Evolutionary conservation across 2,329 filamentous ascomycete species (phyloP).

Genomic region (Dactylellina parvicollis): DNA sequence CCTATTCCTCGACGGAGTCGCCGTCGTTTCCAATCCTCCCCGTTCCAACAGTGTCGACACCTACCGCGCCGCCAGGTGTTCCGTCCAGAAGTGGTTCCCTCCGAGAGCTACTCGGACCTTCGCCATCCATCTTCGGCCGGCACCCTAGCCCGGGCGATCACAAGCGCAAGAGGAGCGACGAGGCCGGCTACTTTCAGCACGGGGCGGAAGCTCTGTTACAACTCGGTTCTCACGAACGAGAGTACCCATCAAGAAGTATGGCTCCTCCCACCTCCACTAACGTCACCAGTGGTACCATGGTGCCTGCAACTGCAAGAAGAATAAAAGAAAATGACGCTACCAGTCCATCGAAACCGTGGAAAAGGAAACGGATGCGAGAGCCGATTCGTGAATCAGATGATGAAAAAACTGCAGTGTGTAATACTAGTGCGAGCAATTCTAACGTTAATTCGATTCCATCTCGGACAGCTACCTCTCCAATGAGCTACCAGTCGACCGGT

Average conservation of each 20-base stretch:
- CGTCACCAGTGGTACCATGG: slow-evolving; percentile 5
- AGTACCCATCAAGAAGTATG: slow-evolving; percentile 49
- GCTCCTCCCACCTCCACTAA: slow-evolving; percentile 42
- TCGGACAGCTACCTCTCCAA: slow-evolving; percentile 52
- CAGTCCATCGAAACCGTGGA: slow-evolving; percentile 24
- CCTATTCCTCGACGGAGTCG: slow-evolving; percentile 56
- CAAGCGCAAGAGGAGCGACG: slow-evolving; percentile 53
- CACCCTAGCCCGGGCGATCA: slow-evolving; percentile 33
- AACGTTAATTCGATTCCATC: slow-evolving; percentile 51
- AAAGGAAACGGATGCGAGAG: slow-evolving; percentile 38
- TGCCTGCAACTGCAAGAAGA: slow-evolving; percentile 23
- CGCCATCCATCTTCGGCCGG: slow-evolving; percentile 25
- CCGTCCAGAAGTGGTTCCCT: slow-evolving; percentile 52
- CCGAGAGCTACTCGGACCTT: slow-evolving; percentile 43
- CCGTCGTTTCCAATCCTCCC: slow-evolving; percentile 56
- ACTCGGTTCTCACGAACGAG: slow-evolving; percentile 54
- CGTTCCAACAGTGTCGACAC: slow-evolving; percentile 54
- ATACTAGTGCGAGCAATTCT: slow-evolving; percentile 43
- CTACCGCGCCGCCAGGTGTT: slow-evolving; percentile 34
- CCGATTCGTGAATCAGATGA: slow-evolving; percentile 39
- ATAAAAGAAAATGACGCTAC: slow-evolving; percentile 6
- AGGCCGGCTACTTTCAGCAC: slow-evolving; percentile 49
- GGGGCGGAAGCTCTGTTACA: slow-evolving; percentile 58
- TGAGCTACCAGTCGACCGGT: slow-evolving; percentile 21
- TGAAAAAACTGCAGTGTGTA: slow-evolving; percentile 30